Evolutionary conservation across 2,329 filamentous ascomycete species (phyloP).

Genomic region (Apiospora malaysiana): DNA sequence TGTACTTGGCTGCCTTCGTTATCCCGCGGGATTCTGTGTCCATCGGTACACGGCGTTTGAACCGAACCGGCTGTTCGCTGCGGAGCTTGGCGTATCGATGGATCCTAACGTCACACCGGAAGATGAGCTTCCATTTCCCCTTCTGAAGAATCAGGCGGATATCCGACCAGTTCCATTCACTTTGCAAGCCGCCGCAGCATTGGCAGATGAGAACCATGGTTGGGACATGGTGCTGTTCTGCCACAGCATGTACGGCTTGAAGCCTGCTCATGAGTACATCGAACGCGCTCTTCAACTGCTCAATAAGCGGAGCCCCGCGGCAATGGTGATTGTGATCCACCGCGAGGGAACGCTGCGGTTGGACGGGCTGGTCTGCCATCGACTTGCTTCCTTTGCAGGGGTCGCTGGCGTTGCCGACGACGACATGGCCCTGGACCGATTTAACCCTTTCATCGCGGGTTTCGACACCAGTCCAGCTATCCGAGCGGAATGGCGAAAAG

Average conservation of each 20-base stretch:
- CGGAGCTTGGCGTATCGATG: slow-evolving; percentile 50
- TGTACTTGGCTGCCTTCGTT: slow-evolving; percentile 56
- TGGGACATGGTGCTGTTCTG: slow-evolving; percentile 66
- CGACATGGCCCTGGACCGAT: slow-evolving; percentile 53
- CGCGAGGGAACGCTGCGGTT: slow-evolving; percentile 50
- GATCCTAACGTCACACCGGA: slow-evolving; percentile 28
- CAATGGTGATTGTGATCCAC: slow-evolving; percentile 61
- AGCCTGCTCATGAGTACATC: slow-evolving; percentile 51
- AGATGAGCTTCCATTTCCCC: slow-evolving; percentile 44
- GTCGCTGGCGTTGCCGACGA: slow-evolving; percentile 49
- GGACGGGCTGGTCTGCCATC: slow-evolving; percentile 54
- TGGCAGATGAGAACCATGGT: slow-evolving; percentile 37
- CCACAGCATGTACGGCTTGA: slow-evolving; percentile 69
- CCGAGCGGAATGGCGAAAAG: slow-evolving; percentile 51
- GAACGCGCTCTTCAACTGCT: slow-evolving; percentile 55
- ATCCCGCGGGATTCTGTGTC: slow-evolving; percentile 47
- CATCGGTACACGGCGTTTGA: slow-evolving; percentile 60
- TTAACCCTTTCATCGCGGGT: slow-evolving; percentile 59
- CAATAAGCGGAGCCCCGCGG: slow-evolving; percentile 40
- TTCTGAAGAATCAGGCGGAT: slow-evolving; percentile 43
- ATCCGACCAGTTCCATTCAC: slow-evolving; percentile 49
- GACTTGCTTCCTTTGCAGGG: slow-evolving; percentile 54
- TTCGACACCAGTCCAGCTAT: slow-evolving; percentile 43
- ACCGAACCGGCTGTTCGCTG: slow-evolving; percentile 54
- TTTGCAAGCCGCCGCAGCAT: slow-evolving; percentile 33